Base-by-base conservation (phyloP, 2,329 filamentous ascomycete genomes). In the Phialocephala subalpina region DNA sequence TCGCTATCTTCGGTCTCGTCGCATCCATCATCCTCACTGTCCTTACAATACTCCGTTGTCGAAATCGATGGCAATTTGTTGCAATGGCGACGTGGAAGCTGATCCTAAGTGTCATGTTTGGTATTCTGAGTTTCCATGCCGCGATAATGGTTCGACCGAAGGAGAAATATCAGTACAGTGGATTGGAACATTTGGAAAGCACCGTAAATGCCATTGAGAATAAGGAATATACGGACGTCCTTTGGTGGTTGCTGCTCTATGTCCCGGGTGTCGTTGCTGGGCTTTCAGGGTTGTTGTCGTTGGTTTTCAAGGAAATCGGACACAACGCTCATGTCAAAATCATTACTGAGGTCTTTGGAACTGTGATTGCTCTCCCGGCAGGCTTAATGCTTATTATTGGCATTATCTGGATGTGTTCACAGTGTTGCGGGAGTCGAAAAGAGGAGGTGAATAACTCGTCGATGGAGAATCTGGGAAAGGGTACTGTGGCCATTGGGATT, bases 51-150 rank as follows among this genome's bases (percentile, higher is more conserved):
- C 29, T 65, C 58, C 58, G 63, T 29, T 65, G 63, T 52, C 58
- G 58, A 16, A 52, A 58, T 36, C 49, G 63, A 36, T 65, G 59
- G 63, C 52, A 62, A 52, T 65, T 65, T 52, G 58, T 67, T 25
- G 40, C 40, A 1, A 64, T 67, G 42, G 62, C 62, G 29, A 58
- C 55, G 16, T 67, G 66, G 66, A 67, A 67, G 38, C 20, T 67
- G 14, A 27, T 60, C 14, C 55, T 67, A 2, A 56, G 40, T 12
- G 35, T 65, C 20, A 57, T 55, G 3, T 53, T 65, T 22, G 66
- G 66, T 2, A 8, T 42, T 33, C 20, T 64, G 6, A 60, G 62
- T 53, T 33, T 65, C 16, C 62, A 64, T 53, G 66, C 66, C 7
- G 62, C 66, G 7, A 56, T 33, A 16, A 11, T 65, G n/a, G 56